Percentiles rank a stretch among this genome's conserved stretches.
phyloP scores from a whole-genome alignment of 257 asterid genomes.

The Lithospermum erythrorhizon region DNA sequence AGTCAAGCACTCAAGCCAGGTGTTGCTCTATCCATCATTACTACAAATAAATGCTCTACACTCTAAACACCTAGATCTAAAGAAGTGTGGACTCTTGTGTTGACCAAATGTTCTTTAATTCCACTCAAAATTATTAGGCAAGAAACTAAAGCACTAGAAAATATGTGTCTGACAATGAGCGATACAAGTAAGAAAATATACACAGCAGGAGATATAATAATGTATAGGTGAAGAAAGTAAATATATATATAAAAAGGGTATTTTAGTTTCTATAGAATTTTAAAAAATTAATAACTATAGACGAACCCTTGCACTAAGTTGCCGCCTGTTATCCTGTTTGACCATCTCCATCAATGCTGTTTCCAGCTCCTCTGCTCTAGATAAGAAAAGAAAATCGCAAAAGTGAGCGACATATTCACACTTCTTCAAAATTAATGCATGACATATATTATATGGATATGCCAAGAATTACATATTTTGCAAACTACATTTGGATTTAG shows the following conservation, averaged over 20 bases:
- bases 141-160: too few species aligned
- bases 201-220: neutral
- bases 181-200: neutral
- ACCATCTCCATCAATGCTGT: constrained; percentile 98
- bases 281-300: neutral
- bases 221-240: neutral
- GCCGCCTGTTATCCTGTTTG: constrained; percentile 86
- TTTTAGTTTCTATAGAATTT: neutral
- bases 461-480: neutral
- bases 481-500: too few species aligned
- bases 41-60: neutral
- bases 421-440: neutral
- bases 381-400: constrained; percentile 10
- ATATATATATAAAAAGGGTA: too few species aligned
- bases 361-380: constrained; percentile 95
- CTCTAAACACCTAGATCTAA: neutral
- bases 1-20: too few species aligned
- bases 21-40: too few species aligned
- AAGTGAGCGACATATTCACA: neutral
- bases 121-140: neutral
- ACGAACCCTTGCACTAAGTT: constrained; percentile 75
- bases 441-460: neutral
- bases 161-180: neutral
- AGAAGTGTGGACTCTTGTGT: neutral
- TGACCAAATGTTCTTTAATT: neutral